Evolutionary conservation across 106 monocot genomes (phyloP), one percentile per base, ranked within the genome.

Genomic region (Apostasia ramifera): DNA sequence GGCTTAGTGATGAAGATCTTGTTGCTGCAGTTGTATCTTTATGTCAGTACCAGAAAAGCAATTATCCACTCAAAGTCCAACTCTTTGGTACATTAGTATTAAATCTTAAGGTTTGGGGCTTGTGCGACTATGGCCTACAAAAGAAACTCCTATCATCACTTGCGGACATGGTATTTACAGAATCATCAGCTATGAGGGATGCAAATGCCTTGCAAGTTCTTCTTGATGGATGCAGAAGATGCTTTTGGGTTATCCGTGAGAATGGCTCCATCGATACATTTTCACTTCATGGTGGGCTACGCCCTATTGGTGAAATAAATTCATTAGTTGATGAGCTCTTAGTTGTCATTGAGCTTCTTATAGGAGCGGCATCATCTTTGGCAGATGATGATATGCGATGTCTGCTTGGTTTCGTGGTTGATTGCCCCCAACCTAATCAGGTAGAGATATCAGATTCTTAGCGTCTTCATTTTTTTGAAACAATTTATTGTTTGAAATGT

Each of bases 151-250:
- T 98, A 12, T 98, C 90, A 81, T 90, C 92, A 61, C 97, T 98
- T 79, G 87, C 92, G 73, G 97, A 98, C 81, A 93, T 98, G 92
- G 87, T 98, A 26, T 98, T 92, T 78, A 85, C 92, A 12, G 97
- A 98, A 49, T 80, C 81, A 47, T 80, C 77, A 75, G 86, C 75
- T 55, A 89, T 98, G 92, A 80, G 87, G 26, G 97, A 92, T 81
- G 92, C 97, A 4, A 98, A 93, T 80, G 92, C 92, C 43, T 60
- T 98, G 61, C 92, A 93, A 80, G 80, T 92, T 87, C 87, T 98
- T 81, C 92, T 98, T 83, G 97, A 98, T 87, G 85, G 97, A 14
- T 98, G 97, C 73, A 89, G 97, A 70, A 82, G 77, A 63, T 98
- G 97, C 77, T 98, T 85, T 83, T 98, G 97, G 97, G 83, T 90